Evolutionary conservation across 352 stramenopile species (phyloP).

Genomic region (Globisporangium uncinulatum): DNA sequence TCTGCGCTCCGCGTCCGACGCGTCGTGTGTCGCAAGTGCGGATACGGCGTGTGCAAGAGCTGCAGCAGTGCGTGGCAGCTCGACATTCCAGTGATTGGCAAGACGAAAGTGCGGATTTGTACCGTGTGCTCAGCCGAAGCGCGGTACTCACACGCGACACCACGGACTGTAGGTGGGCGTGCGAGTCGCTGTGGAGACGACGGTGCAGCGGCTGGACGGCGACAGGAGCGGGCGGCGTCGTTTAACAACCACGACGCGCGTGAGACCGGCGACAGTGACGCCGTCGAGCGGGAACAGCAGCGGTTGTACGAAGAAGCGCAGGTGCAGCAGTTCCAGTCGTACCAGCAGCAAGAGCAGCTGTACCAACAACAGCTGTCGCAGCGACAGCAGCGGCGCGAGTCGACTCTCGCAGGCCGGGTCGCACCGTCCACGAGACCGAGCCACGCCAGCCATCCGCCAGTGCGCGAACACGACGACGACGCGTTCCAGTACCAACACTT

Average conservation of each 20-base stretch:
- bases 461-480: background rate
- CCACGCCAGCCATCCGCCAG: background rate
- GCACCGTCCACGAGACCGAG: slow-evolving; percentile 3
- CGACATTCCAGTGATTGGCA: slow-evolving; percentile 70
- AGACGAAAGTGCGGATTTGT: slow-evolving; percentile 77
- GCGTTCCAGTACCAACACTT: slow-evolving; percentile 4
- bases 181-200: background rate
- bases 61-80: slow-evolving; percentile 81
- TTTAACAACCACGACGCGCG: background rate
- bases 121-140: slow-evolving; percentile 76
- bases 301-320: background rate
- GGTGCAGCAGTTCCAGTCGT: slow-evolving; percentile 3
- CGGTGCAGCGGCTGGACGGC: slow-evolving; percentile 8
- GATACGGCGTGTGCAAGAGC: slow-evolving; percentile 64
- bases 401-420: slow-evolving; percentile 3
- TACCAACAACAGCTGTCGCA: slow-evolving; percentile 4
- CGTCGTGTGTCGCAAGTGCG: slow-evolving; percentile 74
- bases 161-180: slow-evolving; percentile 4
- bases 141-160: slow-evolving; percentile 44
- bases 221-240: slow-evolving; percentile 7
- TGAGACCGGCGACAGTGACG: no score
- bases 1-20: slow-evolving; percentile 35
- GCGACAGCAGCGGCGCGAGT: background rate
- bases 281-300: no score
- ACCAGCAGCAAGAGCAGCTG: slow-evolving; percentile 10